A percentile compares a stretch with the other conserved stretches of the same genome.
phyloP scores from a whole-genome alignment of 2,329 filamentous ascomycete species.

The Aureobasidium sp. region DNA sequence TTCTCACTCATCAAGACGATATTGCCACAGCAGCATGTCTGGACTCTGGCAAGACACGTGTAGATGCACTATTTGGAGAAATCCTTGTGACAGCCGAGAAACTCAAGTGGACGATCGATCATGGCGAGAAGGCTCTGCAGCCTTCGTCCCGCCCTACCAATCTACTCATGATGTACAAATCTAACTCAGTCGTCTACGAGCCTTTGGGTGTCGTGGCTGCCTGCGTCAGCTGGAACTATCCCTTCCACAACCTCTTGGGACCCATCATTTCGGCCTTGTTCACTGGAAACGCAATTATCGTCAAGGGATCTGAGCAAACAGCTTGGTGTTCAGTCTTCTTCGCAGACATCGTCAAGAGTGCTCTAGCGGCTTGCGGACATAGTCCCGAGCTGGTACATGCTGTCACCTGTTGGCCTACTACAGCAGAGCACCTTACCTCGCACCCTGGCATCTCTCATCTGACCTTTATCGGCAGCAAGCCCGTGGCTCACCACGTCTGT shows the following conservation, averaged over 20 bases:
- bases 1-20: conserved; percentile 80
- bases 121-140: conserved; percentile 73
- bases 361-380: conserved; percentile 74
- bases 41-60: conserved; percentile 92
- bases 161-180: conserved; percentile 91
- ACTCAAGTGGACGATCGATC: conserved; percentile 83
- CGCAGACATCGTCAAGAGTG: conserved; percentile 65
- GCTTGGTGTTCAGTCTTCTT: conserved; percentile 89
- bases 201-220: conserved; percentile 88
- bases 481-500: conserved; percentile 81
- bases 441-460: conserved; percentile 79
- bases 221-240: conserved; percentile 91
- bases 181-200: conserved; percentile 82
- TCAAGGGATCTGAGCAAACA: conserved; percentile 92
- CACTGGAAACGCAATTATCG: conserved; percentile 80
- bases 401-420: conserved; percentile 78
- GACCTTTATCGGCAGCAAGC: conserved; percentile 88
- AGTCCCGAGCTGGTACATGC: conserved; percentile 74
- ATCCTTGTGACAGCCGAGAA: conserved; percentile 91
- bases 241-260: conserved; percentile 86
- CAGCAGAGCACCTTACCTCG: conserved; percentile 72
- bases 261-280: conserved; percentile 88
- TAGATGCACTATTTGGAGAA: conserved; percentile 90
- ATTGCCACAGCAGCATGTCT: conserved; percentile 81
- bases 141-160: conserved; percentile 74